Conservation (phyloP, 306 rosid genomes). For the Cucumis cinereus region DNA sequence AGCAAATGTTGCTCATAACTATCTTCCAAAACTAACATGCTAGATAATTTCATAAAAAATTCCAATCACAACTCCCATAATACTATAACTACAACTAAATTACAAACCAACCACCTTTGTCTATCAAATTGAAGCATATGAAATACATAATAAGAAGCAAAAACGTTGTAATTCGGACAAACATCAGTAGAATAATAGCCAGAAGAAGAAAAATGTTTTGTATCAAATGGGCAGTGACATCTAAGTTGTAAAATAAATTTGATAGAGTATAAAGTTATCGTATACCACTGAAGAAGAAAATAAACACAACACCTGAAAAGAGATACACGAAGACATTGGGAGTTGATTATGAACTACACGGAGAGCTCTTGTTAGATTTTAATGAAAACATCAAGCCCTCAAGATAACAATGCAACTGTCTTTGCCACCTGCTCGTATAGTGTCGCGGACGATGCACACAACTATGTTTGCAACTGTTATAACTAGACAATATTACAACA, state of each 20-base stretch:
- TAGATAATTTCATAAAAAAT: too few relatives aligned
- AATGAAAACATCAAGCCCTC: conserved; percentile 9
- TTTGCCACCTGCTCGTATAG: neutral
- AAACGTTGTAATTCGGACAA: neutral
- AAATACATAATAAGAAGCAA: neutral
- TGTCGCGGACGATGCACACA: too few relatives aligned
- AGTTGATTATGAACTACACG: neutral
- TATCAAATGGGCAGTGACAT: too few relatives aligned
- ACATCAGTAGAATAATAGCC: neutral
- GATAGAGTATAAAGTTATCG: neutral
- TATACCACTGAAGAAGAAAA: neutral
- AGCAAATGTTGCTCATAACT: too few relatives aligned
- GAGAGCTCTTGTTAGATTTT: conserved; percentile 1
- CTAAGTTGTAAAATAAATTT: neutral
- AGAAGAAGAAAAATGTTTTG: neutral
- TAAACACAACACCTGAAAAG: neutral
- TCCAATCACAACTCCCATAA: neutral
- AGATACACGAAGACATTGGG: neutral
- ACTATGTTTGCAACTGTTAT: too few relatives aligned
- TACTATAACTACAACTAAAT: neutral
- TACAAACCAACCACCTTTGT: neutral
- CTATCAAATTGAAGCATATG: neutral
- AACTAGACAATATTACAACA: too few relatives aligned
- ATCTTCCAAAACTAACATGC: too few relatives aligned
- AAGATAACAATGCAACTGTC: neutral